phyloP scores from a whole-genome alignment of 73 alveolate species.

The Stentor coeruleus region DNA sequence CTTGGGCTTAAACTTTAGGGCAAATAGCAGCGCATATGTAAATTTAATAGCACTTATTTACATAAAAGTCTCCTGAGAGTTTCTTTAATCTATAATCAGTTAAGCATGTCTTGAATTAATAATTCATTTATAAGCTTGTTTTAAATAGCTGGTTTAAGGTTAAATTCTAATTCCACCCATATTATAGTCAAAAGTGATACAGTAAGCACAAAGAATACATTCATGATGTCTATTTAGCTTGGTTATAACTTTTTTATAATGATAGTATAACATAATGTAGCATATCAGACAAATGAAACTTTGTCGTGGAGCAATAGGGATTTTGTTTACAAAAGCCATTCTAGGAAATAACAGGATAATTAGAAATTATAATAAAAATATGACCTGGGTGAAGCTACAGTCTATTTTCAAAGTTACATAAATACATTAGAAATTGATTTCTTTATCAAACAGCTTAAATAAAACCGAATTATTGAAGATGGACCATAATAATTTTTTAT shows the following conservation, averaged over 20 bases:
- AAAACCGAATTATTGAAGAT: too few relatives aligned
- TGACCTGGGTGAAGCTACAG: too few relatives aligned
- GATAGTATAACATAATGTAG: too few relatives aligned
- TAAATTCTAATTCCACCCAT: conserved; percentile 97
- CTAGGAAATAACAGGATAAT: too few relatives aligned
- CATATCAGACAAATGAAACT: too few relatives aligned
- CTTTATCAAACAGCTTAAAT: too few relatives aligned
- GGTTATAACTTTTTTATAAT: conserved; percentile 83
- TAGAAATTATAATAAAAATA: too few relatives aligned
- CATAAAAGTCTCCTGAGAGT: conserved; percentile 78
- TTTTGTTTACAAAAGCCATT: too few relatives aligned
- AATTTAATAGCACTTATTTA: conserved; percentile 80
- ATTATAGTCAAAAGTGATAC: conserved; percentile 95
- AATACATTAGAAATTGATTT: too few relatives aligned
- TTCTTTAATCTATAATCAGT: conserved; percentile 86
- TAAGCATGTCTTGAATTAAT: conserved; percentile 92
- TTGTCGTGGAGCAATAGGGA: too few relatives aligned
- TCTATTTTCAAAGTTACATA: too few relatives aligned
- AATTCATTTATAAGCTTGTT: conserved; percentile 94
- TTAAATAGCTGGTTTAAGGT: conserved; percentile 94
- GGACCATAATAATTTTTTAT: too few relatives aligned
- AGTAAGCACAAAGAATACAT: conserved; percentile 96
- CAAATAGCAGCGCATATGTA: conserved; percentile 85
- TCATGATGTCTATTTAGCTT: conserved; percentile 77
- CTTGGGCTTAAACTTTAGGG: conserved; percentile 59